Conservation (phyloP, 495 filamentous ascomycete species). For the Sporormia fimetaria region DNA sequence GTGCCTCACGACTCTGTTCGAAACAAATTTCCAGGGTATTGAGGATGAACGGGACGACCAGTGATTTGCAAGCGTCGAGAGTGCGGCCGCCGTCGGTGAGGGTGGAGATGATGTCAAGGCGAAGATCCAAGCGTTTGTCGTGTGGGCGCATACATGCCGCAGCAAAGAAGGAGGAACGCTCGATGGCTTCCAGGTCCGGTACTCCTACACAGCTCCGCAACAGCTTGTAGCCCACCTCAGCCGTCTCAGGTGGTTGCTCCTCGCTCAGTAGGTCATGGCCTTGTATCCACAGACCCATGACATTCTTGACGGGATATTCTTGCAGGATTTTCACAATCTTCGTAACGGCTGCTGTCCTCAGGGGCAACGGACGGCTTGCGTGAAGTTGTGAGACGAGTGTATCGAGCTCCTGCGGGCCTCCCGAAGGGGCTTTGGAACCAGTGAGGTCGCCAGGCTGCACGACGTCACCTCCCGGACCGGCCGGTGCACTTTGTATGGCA, state of each 20-base stretch:
- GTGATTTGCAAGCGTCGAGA: constrained; percentile 53
- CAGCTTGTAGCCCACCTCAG: constrained; percentile 49
- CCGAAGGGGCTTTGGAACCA: too few species aligned
- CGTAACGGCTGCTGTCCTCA: constrained; percentile 8
- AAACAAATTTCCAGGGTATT: constrained; percentile 48
- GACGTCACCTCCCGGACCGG: too few species aligned
- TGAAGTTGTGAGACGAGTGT: constrained; percentile 18
- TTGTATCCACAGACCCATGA: constrained; percentile 50
- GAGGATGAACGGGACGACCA: constrained; percentile 47
- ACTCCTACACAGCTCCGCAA: constrained; percentile 53
- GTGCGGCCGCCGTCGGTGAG: constrained; percentile 54
- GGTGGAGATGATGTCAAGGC: constrained; percentile 49
- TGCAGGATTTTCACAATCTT: constrained; percentile 18
- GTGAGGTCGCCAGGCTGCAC: too few species aligned
- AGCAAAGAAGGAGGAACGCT: constrained; percentile 53
- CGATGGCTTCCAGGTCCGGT: constrained; percentile 47
- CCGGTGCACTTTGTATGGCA: too few species aligned
- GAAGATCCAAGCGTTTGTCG: constrained; percentile 50
- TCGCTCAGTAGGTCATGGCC: constrained; percentile 52
- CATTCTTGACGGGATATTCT: constrained; percentile 25
- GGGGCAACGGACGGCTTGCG: constrained; percentile 1
- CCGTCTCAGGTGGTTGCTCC: constrained; percentile 42
- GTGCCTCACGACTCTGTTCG: constrained; percentile 40
- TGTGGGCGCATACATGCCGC: constrained; percentile 42
- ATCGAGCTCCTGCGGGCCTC: constrained; percentile 18